Evolutionary conservation across 2,329 filamentous ascomycete genomes (phyloP).

Genomic region (Aureobasidium sp.): DNA sequence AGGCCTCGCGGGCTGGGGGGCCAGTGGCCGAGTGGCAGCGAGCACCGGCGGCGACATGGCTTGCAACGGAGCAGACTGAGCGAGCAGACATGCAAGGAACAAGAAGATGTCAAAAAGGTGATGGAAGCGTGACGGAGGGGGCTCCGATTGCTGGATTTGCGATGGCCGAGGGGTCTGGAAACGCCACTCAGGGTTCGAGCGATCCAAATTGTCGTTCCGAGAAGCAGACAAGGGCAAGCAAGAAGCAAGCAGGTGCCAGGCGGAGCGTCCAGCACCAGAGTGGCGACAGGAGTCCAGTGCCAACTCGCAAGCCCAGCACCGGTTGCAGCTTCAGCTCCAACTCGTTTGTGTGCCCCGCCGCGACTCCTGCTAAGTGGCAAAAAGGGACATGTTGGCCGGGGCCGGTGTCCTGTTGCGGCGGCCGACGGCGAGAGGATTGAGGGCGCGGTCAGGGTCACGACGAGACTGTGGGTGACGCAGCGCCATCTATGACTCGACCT

Average conservation of each 20-base stretch:
- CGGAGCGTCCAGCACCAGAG: neutral
- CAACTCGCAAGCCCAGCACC: neutral
- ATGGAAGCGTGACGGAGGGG: neutral
- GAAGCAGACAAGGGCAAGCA: neutral
- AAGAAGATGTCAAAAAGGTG: neutral
- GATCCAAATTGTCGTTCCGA: neutral
- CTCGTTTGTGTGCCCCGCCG: neutral
- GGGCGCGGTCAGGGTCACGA: neutral
- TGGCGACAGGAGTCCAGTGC: neutral
- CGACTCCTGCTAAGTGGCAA: neutral
- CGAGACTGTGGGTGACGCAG: neutral
- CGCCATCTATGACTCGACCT: neutral
- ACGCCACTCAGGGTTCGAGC: neutral
- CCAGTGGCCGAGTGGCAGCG: neutral
- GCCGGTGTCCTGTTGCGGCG: neutral
- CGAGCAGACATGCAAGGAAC: neutral
- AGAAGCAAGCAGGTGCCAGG: neutral
- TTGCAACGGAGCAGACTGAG: neutral
- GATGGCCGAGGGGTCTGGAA: neutral
- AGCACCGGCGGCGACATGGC: conserved; percentile 1
- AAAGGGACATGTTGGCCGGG: neutral
- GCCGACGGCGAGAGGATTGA: neutral
- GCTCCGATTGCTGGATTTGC: neutral
- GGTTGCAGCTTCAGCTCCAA: too few species aligned
- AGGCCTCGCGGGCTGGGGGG: neutral